These are phyloP conservation scores for Paxillus ammoniavirescens DNA, from an alignment of 768 basidiomycete species.

Conservation along the genomic window DNA sequence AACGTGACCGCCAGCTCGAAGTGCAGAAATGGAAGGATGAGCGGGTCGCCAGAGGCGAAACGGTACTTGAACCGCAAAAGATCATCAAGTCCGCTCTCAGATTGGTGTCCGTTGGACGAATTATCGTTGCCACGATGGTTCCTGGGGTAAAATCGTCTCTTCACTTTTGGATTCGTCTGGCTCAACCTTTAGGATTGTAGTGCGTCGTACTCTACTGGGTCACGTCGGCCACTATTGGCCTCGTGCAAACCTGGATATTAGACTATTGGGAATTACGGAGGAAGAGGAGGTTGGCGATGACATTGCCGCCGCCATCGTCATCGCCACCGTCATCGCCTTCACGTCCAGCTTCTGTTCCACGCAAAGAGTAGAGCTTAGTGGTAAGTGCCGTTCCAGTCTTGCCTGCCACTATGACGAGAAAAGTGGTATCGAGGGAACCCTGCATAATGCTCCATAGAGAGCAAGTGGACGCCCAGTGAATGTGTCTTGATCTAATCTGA, in stretches of 20 bases:
- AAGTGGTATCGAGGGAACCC: constrained; percentile 74
- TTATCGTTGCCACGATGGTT: constrained; percentile 62
- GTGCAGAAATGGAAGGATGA: constrained; percentile 48
- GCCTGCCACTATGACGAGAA: constrained; percentile 57
- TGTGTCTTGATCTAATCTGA: constrained; percentile 94
- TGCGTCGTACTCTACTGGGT: constrained; percentile 75
- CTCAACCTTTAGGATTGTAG: constrained; percentile 26
- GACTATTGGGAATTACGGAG: constrained; percentile 59
- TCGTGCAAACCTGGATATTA: constrained; percentile 72
- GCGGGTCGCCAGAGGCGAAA: constrained; percentile 41
- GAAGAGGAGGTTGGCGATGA: constrained; percentile 19
- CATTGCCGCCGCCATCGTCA: background rate
- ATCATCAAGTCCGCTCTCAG: constrained; percentile 57
- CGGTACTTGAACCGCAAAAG: constrained; percentile 45
- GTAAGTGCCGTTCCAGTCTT: constrained; percentile 12
- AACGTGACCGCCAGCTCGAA: constrained; percentile 47
- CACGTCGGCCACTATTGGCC: constrained; percentile 70
- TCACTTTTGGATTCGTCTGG: constrained; percentile 6
- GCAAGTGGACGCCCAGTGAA: constrained; percentile 54
- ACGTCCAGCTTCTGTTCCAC: background rate
- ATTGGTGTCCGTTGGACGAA: constrained; percentile 60
- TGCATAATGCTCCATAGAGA: constrained; percentile 23
- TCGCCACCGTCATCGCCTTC: background rate
- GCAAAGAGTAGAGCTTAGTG: constrained; percentile 15
- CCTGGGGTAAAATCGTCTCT: constrained; percentile 55